A percentile compares a stretch with the other conserved stretches of the same genome.
Conservation (phyloP, 2,329 filamentous ascomycete genomes). For the Cryphonectria naterciae region DNA sequence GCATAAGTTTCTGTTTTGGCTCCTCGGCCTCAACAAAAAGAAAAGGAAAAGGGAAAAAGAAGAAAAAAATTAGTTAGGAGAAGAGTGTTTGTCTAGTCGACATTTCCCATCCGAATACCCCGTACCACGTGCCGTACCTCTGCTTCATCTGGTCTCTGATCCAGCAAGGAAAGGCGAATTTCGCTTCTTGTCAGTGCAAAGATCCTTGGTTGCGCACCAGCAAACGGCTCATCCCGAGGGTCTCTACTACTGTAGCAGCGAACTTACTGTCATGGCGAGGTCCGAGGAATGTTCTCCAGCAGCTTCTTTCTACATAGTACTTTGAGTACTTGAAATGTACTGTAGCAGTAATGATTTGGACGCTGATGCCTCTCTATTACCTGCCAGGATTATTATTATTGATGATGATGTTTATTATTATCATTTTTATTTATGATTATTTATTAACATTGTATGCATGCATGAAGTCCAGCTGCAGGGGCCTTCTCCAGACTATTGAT, state of each 20-base stretch:
- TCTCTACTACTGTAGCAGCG: not conserved
- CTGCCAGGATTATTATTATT: no score
- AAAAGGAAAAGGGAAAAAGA: not conserved
- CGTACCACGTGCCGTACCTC: no score
- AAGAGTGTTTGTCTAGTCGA: not conserved
- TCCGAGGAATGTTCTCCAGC: not conserved
- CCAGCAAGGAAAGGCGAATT: not conserved
- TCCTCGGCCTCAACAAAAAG: slow-evolving; percentile 9
- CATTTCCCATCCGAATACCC: not conserved
- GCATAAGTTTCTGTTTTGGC: not conserved
- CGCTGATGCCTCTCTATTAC: no score
- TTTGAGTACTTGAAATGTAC: no score
- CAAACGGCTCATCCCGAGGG: not conserved
- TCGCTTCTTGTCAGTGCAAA: not conserved
- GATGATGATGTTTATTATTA: no score
- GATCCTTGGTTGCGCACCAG: not conserved
- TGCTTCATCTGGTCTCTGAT: not conserved
- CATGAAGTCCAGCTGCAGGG: not conserved
- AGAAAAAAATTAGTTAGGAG: not conserved
- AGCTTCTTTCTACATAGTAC: not conserved
- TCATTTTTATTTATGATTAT: no score
- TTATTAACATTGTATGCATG: not conserved
- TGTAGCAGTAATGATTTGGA: no score
- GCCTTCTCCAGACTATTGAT: not conserved
- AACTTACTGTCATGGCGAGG: not conserved